Evolutionary conservation across 2,329 filamentous ascomycete genomes (phyloP).

Genomic region (Tolypocladium guangdongense): DNA sequence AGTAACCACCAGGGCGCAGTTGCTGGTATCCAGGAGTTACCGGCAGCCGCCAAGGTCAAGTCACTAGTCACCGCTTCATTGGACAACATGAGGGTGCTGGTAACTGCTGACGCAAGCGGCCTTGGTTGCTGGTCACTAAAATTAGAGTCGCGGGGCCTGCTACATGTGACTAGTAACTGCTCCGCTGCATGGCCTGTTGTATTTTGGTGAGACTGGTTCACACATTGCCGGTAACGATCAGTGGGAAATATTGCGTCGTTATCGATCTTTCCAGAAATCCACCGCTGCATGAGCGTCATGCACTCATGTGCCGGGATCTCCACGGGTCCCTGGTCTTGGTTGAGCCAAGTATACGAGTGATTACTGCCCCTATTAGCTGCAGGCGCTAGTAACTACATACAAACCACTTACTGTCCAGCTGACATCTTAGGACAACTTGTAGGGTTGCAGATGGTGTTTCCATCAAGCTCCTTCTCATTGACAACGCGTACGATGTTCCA

Average conservation of each 20-base stretch:
- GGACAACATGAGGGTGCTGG: no score
- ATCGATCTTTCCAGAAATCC: slow-evolving; percentile 87
- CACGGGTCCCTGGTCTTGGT: slow-evolving; percentile 52
- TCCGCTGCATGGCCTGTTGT: no score
- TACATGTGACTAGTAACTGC: no score
- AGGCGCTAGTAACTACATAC: neutral
- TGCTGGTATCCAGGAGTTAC: no score
- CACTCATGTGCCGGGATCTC: slow-evolving; percentile 84
- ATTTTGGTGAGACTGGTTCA: no score
- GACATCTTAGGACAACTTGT: slow-evolving; percentile 84
- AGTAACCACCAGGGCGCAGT: no score
- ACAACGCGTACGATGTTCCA: slow-evolving; percentile 84
- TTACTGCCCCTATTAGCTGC: slow-evolving; percentile 20
- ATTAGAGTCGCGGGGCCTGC: no score
- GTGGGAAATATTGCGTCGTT: slow-evolving; percentile 78
- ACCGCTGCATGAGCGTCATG: slow-evolving; percentile 84
- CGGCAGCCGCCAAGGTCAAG: no score
- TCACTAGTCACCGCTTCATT: no score
- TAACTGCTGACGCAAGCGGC: no score
- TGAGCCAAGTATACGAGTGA: no score
- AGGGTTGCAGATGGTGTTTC: slow-evolving; percentile 71
- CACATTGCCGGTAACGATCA: slow-evolving; percentile 30
- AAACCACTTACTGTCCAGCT: slow-evolving; percentile 68
- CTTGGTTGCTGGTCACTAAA: no score
- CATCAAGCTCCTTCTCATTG: slow-evolving; percentile 72